These are phyloP conservation scores for Gynandropsis gynandra DNA, from an alignment of 345 rosid genomes.

Conservation along the genomic window DNA sequence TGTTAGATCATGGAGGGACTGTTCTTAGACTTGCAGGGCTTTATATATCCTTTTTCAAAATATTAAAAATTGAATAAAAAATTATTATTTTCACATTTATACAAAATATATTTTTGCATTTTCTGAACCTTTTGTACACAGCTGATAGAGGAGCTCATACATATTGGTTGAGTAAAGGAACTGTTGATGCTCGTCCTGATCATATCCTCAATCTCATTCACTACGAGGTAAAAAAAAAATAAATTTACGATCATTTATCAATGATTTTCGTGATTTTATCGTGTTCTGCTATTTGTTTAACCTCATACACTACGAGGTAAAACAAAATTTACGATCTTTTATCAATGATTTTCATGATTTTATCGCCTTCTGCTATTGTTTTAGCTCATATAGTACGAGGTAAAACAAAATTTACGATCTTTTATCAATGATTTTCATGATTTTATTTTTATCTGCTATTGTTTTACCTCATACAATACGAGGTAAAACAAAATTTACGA, in stretches of 20 bases:
- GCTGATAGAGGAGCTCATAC: conserved; percentile 84
- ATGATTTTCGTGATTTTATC: background rate
- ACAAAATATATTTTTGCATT: conserved; percentile 9
- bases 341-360: too few species aligned
- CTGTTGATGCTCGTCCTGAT: conserved; percentile 69
- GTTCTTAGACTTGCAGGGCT: conserved; percentile 89
- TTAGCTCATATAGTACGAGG: too few species aligned
- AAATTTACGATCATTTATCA: too few species aligned
- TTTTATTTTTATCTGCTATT: too few species aligned
- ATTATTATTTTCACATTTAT: background rate
- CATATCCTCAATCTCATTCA: conserved; percentile 89
- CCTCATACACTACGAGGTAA: too few species aligned
- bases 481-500: too few species aligned
- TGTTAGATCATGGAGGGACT: conserved; percentile 65
- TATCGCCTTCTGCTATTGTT: conserved; percentile 20
- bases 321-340: too few species aligned
- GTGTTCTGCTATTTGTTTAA: conserved; percentile 17
- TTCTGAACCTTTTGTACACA: conserved; percentile 60
- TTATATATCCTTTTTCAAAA: conserved; percentile 72
- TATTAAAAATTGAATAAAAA: conserved; percentile 3
- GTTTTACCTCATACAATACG: too few species aligned
- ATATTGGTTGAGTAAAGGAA: conserved; percentile 78
- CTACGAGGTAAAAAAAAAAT: conserved; percentile 53
- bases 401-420: too few species aligned
- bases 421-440: too few species aligned